phyloP scores from a whole-genome alignment of 2,329 filamentous ascomycete species.

The Phyllosticta citrichinensis region DNA sequence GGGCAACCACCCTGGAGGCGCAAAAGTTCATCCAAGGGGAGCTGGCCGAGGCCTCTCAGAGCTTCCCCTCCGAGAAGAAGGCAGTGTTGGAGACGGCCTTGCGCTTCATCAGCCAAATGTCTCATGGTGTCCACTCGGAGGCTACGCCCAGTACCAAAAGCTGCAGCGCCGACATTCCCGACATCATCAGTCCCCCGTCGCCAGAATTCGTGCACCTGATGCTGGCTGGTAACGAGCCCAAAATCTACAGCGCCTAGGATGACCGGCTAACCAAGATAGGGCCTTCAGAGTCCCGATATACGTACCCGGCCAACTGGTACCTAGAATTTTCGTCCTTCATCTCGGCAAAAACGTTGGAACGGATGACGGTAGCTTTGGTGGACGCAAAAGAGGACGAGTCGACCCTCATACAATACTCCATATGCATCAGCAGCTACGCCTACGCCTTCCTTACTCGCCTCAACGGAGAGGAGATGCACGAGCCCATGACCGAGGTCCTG shows the following conservation, averaged over 20 bases:
- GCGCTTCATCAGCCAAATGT: slow-evolving; percentile 6
- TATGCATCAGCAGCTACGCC: slow-evolving; percentile 24
- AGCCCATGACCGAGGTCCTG: slow-evolving; percentile 18
- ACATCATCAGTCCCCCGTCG: background rate
- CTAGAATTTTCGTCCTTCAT: slow-evolving; percentile 11
- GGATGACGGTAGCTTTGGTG: slow-evolving; percentile 21
- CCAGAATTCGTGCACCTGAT: slow-evolving; percentile 6
- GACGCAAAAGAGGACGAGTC: slow-evolving; percentile 20
- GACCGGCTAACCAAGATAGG: background rate
- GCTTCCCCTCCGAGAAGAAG: background rate
- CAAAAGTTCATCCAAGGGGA: slow-evolving; percentile 5
- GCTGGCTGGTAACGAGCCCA: background rate
- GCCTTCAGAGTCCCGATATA: background rate
- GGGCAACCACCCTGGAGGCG: background rate
- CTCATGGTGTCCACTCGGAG: background rate
- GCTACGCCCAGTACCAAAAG: background rate
- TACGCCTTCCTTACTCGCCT: slow-evolving; percentile 12
- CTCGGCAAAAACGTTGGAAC: slow-evolving; percentile 21
- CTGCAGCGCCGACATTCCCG: background rate
- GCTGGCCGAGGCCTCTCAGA: background rate
- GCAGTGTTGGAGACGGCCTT: slow-evolving; percentile 3
- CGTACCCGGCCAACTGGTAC: background rate
- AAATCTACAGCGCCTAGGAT: background rate
- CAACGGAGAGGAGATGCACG: slow-evolving; percentile 19
- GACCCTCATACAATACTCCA: slow-evolving; percentile 21